Base-by-base conservation (phyloP, 2,329 filamentous ascomycete species). In the Sphaerulina vaccinii region DNA sequence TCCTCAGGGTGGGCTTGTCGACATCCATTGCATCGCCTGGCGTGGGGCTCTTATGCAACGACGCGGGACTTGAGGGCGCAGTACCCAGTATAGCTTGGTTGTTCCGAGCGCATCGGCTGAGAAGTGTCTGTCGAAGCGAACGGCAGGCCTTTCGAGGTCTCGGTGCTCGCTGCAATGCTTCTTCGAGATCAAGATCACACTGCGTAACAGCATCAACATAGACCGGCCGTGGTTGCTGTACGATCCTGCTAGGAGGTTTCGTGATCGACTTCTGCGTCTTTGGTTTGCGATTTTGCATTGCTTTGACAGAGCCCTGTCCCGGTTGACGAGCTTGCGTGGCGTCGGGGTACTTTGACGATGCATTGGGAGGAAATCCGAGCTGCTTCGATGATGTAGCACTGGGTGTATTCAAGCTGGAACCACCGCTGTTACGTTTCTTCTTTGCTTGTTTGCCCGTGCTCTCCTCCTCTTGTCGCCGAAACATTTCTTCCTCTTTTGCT, bases 401-500 rank as follows among this genome's bases (percentile, higher is more conserved):
- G 15, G 77, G 75, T 33, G 75, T 79, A 44, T 79, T 78, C 46
- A 80, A 71, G 11, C 68, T 73, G 16, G 79, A 80, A 43, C 77
- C 79, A 62, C 79, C 83, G 51, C 75, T 75, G 47, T 79, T 73
- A 62, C 84, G 80, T 58, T 75, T 80, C 65, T 78, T 81, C 66
- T 78, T 79, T 58, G 73, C 77, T 49, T 62, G 60, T 54, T 64
- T 64, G 49, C 76, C 77, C 24, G 74, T 72, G 51, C 77, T 74
- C 58, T 80, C 79, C 54, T 84, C 79, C 60, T 84, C 82, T 56
- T 83, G 72, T 60, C 81, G 77, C 56, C 81, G 77, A 56, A 84
- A 84, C 52, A 84, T 77, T 57, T 80, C 80, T 61, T 85, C 82
- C 36, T 80, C 79, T 49, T 81, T 80, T 48, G 81, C 79, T 40